Evolutionary conservation across 805 yeast species (phyloP), one percentile per base, ranked within the genome.

Genomic region (Kodamaea laetipori): DNA sequence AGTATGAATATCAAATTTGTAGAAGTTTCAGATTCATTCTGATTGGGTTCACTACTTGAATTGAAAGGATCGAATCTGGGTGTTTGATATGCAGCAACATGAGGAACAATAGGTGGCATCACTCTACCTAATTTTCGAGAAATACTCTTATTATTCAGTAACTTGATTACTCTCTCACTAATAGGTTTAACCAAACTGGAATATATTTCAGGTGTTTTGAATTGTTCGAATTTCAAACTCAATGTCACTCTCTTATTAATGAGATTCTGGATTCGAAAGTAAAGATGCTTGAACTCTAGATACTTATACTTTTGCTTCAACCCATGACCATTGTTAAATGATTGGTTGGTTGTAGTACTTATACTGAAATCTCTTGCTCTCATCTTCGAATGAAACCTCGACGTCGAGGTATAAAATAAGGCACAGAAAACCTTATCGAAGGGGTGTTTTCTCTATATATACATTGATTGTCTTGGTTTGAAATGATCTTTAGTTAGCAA

Each of bases 201-300:
- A 40, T 76, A 67, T 12, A 75, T 67, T 55, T 77, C 81, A 1
- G 82, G 81, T 3, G 77, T 60, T 43, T 70, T 69, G 42, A 77
- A 55, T 55, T 77, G 81, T 46, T 77, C 80, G 47, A 74, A 74
- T 45, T 71, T 74, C 49, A 78, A 60, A 43, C 75, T 66, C 19
- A 75, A 55, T 31, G 63, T 70, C 12, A 78, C 74, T 37, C 66
- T 58, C 25, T 61, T 64, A 47, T 66, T 69, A 12, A 78, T 56
- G 9, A 71, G 58, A 37, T 67, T 74, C 48, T 76, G 76, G 39
- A 73, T 56, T 35, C 41, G 60, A 49, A 67, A 68, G 48, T 69
- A 69, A 7, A 69, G 53, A 38, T 63, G 60, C 45, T 67, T 67
- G 56, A 69, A 69, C 51, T 69, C 73, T 8, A 64, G 50, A 38